Percentiles rank a stretch among this genome's conserved stretches.
These are phyloP conservation scores for Tremellales sp. DNA, from an alignment of 1,284 basidiomycete species.

Conservation along the genomic window DNA sequence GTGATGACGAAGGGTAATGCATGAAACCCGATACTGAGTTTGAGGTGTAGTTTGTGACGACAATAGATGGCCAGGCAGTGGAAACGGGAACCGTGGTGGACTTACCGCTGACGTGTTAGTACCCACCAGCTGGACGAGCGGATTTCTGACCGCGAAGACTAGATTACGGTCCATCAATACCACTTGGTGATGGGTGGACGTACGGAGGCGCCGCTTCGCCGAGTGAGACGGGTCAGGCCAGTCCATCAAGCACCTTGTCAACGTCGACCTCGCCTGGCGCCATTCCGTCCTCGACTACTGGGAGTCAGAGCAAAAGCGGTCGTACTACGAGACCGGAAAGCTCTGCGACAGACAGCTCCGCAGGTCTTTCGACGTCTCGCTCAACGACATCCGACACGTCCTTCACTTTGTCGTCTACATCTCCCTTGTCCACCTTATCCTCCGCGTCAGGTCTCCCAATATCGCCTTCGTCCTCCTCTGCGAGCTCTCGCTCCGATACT, in stretches of 20 bases:
- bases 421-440: no score
- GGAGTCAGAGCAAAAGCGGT: neutral
- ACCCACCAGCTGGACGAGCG: neutral
- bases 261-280: neutral
- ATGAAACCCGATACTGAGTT: neutral
- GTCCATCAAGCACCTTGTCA: neutral
- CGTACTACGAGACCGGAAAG: neutral
- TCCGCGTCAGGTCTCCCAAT: neutral
- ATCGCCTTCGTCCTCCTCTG: neutral
- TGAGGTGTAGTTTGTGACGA: constrained; percentile 17
- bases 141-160: neutral
- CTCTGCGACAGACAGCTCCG: neutral
- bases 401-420: no score
- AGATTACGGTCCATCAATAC: constrained; percentile 31
- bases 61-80: constrained; percentile 13
- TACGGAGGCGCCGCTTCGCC: constrained; percentile 22
- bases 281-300: neutral
- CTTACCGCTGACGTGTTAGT: constrained; percentile 30
- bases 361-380: neutral
- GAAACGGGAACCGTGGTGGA: constrained; percentile 24
- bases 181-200: constrained; percentile 20
- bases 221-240: neutral
- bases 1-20: neutral
- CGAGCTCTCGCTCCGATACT: neutral
- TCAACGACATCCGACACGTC: neutral